Base-by-base conservation (phyloP, 2,329 filamentous ascomycete species). In the Xylaria sp. region DNA sequence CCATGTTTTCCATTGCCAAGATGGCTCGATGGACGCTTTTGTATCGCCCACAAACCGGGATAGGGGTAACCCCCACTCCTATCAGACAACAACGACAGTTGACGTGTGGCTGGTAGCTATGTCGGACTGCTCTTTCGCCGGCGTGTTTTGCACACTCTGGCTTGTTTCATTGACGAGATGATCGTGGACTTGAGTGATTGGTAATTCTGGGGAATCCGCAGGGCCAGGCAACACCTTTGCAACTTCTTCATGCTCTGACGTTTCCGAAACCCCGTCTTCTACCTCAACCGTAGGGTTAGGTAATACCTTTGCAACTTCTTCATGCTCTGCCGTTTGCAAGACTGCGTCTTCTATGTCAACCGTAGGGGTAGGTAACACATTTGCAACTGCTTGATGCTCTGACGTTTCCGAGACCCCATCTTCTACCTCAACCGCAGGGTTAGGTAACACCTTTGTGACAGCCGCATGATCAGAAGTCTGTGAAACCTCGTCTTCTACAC, bases 11-110 rank as follows among this genome's bases (percentile, higher is more conserved):
- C 55, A 55, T 56, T 50, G 49, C n/a, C 54, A 65, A 51, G 54
- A 67, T 68, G 62, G 65, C 63, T 64, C 11, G 62, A 65, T 55
- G 59, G 61, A 59, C 58, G 58, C 67, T 49, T 63, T 68, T 59
- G 61, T 64, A 55, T 65, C 62, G 60, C 67, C 57, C 64, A 55
- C 53, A 58, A 66, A 65, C 53, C 48, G 55, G 60, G 34, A 19
- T 58, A 44, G 44, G 23, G 62, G 47, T 60, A 51, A 30, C 54
- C 34, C 23, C 50, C 13, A 23, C 44, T 42, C 44, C 11, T 54
- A 13, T 58, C 54, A 70, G 44, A 64, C 62, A 61, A 69, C 67
- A 10, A 65, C 63, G 47, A 66, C 61, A 23, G 63, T 54, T 46
- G 65, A 58, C 18, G 63, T 60, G 10, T 64, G 59, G 16, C 52